Evolutionary conservation across 2,329 filamentous ascomycete species (phyloP).

Genomic region (Aschersonia sp.): DNA sequence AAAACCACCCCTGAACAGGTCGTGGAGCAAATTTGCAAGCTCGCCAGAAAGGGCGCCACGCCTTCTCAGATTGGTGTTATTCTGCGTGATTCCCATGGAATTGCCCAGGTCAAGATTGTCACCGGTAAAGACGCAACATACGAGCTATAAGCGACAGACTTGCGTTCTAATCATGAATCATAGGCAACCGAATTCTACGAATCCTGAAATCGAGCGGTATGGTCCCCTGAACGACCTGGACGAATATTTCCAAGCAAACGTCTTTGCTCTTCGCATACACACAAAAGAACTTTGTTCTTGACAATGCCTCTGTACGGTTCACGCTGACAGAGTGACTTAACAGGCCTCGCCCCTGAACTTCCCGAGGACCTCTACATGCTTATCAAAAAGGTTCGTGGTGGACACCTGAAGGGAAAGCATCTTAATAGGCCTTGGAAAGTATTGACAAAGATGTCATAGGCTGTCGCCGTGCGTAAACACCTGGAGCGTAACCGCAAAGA

Average conservation of each 20-base stretch:
- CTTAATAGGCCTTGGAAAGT: background rate
- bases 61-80: slow-evolving; percentile 98
- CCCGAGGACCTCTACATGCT: slow-evolving; percentile 99
- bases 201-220: slow-evolving; percentile 97
- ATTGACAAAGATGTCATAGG: slow-evolving; percentile 32
- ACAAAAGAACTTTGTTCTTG: slow-evolving; percentile 9
- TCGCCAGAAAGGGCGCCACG: slow-evolving; percentile 96
- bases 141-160: background rate
- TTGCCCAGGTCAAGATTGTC: slow-evolving; percentile 95
- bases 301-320: slow-evolving; percentile 76
- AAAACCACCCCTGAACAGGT: slow-evolving; percentile 98
- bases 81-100: slow-evolving; percentile 93
- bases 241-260: slow-evolving; percentile 13
- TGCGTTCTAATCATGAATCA: too few species aligned
- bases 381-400: slow-evolving; percentile 83
- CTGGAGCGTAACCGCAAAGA: slow-evolving; percentile 99
- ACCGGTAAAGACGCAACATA: slow-evolving; percentile 53
- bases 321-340: slow-evolving; percentile 85
- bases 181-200: slow-evolving; percentile 99
- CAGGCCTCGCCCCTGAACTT: slow-evolving; percentile 96
- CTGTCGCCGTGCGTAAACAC: slow-evolving; percentile 98
- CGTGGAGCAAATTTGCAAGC: slow-evolving; percentile 98
- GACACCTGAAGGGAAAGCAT: background rate
- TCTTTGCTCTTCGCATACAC: slow-evolving; percentile 6
- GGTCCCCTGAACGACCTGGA: slow-evolving; percentile 24